phyloP scores from a whole-genome alignment of 768 basidiomycete species.

The Pseudohyphozyma bogoriensis region DNA sequence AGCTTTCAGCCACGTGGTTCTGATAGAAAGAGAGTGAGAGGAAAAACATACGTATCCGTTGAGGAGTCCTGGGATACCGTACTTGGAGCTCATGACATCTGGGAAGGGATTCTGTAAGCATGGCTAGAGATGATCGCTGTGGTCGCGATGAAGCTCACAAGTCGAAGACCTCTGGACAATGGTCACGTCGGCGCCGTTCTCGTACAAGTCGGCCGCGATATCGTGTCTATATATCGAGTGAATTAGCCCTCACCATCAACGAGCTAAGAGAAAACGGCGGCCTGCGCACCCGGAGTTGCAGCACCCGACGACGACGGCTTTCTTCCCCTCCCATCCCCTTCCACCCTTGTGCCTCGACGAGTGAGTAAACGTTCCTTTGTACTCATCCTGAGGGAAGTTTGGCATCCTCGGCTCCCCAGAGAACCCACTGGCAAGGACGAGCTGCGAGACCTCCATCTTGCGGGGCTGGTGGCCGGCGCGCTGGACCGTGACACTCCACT shows the following conservation, averaged over 20 bases:
- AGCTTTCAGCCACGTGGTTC: background rate
- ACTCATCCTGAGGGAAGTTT: conserved; percentile 43
- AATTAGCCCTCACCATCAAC: background rate
- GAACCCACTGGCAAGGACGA: conserved; percentile 29
- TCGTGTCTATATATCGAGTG: conserved; percentile 40
- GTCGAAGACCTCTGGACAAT: conserved; percentile 50
- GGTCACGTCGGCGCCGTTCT: conserved; percentile 41
- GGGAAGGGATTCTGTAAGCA: background rate
- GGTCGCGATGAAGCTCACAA: conserved; percentile 39
- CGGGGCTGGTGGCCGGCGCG: conserved; percentile 22
- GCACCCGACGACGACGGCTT: conserved; percentile 58
- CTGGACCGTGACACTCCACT: conserved; percentile 19
- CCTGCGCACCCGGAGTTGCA: conserved; percentile 48
- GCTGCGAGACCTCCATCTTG: conserved; percentile 1
- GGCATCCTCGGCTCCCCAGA: conserved; percentile 31
- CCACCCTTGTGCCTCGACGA: conserved; percentile 50
- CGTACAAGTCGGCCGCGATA: conserved; percentile 40
- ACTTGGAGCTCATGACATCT: conserved; percentile 20
- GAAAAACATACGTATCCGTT: conserved; percentile 9
- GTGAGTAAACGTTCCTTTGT: conserved; percentile 56
- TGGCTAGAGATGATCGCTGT: background rate
- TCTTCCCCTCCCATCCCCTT: conserved; percentile 54
- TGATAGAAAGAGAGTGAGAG: too few species aligned
- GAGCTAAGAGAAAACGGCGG: background rate
- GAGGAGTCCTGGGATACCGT: conserved; percentile 27